Evolutionary conservation across 176 grass and related monocot species (phyloP).

Genomic region (Aegilops longissima): DNA sequence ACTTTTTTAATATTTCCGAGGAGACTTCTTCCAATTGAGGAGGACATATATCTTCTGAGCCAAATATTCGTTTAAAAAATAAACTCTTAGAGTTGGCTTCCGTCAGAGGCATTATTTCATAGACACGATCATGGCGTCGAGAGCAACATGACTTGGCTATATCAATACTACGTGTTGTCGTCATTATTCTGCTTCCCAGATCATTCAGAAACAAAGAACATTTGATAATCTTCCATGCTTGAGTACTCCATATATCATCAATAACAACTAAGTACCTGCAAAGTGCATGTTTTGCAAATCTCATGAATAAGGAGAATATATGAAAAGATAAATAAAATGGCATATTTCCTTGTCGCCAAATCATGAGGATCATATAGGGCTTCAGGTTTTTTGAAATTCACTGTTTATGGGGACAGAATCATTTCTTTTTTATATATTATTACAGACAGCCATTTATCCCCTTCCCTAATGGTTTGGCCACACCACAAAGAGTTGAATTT

Average conservation of each 20-base stretch:
- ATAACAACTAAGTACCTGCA: constrained; percentile 7
- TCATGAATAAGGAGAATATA: background rate
- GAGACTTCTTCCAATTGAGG: background rate
- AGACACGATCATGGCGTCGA: background rate
- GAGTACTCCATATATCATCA: constrained; percentile 14
- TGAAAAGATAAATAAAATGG: background rate
- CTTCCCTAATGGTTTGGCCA: background rate
- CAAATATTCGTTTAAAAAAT: background rate
- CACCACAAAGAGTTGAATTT: background rate
- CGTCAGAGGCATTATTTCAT: constrained; percentile 7
- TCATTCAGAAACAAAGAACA: background rate
- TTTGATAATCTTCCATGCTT: constrained; percentile 21
- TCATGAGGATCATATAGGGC: background rate
- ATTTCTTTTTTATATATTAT: background rate
- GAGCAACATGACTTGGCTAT: constrained; percentile 25
- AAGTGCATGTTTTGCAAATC: background rate
- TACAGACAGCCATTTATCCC: background rate
- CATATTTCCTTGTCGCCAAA: background rate
- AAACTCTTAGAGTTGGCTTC: background rate
- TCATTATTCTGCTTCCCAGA: constrained; percentile 9
- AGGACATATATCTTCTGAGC: background rate
- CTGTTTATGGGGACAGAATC: background rate
- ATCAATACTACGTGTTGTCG: background rate
- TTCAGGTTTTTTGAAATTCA: background rate
- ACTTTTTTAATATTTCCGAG: background rate